Percentiles rank a stretch among this genome's conserved stretches.
Conservation (phyloP, 768 basidiomycete genomes). For the Leccinum sublutescens region DNA sequence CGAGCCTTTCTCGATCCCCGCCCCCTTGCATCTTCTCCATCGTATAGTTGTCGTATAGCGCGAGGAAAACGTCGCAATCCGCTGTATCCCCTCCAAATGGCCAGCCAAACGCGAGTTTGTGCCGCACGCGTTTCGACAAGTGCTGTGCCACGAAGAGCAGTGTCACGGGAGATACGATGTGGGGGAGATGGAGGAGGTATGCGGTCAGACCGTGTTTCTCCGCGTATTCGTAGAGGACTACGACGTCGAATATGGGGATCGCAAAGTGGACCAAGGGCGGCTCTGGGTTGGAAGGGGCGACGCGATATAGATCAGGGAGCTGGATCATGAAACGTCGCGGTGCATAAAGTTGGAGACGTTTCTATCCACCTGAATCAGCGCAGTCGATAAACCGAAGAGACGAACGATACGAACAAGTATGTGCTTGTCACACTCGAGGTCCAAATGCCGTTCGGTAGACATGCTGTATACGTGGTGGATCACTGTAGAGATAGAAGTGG, state of each 20-base stretch:
- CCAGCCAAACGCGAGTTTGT: background rate
- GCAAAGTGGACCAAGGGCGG: conserved; percentile 1
- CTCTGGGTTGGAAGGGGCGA: background rate
- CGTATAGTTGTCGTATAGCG: background rate
- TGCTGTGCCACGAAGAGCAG: background rate
- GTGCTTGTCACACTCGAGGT: background rate
- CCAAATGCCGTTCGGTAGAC: background rate
- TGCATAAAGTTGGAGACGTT: background rate
- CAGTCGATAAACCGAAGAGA: background rate
- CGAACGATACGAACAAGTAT: background rate
- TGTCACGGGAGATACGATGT: background rate
- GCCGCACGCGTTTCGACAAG: background rate
- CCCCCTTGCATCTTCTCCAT: background rate
- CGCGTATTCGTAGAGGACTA: background rate
- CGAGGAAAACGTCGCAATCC: background rate
- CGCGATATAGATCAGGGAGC: background rate
- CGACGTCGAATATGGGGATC: background rate
- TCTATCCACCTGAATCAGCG: background rate
- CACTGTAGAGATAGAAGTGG: background rate
- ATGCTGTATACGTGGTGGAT: background rate
- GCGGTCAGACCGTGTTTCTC: background rate
- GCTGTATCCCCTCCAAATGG: background rate
- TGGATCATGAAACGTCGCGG: background rate
- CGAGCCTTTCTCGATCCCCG: background rate
- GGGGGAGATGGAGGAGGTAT: background rate